These are phyloP conservation scores for Acer saccharum DNA, from an alignment of 345 rosid species.

Conservation along the genomic window DNA sequence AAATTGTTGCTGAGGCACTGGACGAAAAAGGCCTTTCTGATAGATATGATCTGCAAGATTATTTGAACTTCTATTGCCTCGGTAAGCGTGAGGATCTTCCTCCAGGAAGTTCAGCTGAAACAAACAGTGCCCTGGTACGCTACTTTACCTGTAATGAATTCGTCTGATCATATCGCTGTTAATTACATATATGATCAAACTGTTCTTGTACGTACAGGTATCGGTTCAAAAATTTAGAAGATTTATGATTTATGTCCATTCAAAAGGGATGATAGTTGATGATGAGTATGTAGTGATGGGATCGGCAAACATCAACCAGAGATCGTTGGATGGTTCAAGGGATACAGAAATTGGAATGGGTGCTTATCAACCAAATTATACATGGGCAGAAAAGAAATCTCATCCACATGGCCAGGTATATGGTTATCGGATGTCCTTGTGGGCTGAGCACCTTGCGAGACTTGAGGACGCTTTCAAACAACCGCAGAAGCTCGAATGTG, in stretches of 20 bases:
- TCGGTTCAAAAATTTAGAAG: constrained; percentile 44
- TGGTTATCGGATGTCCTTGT: constrained; percentile 69
- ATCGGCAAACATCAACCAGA: constrained; percentile 77
- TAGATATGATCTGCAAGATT: constrained; percentile 51
- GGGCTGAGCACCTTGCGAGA: constrained; percentile 70
- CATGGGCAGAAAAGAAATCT: constrained; percentile 53
- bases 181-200: not conserved
- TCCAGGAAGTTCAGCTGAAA: constrained; percentile 14
- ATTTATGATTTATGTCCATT: constrained; percentile 76
- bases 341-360: constrained; percentile 83
- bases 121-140: constrained; percentile 41
- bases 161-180: not conserved
- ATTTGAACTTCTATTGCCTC: constrained; percentile 72
- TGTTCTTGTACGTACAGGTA: constrained; percentile 37
- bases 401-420: constrained; percentile 73
- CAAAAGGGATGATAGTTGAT: constrained; percentile 78
- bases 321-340: constrained; percentile 79
- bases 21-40: constrained; percentile 43
- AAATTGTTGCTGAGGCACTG: constrained; percentile 50
- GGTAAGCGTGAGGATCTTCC: constrained; percentile 56
- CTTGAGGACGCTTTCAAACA: constrained; percentile 42
- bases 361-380: constrained; percentile 58
- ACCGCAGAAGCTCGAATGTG: constrained; percentile 44
- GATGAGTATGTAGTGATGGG: constrained; percentile 70
- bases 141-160: too few relatives aligned